A percentile compares a stretch with the other conserved stretches of the same genome.
Conservation (phyloP, 2,329 filamentous ascomycete species). For the Calonectria multiphialidica region DNA sequence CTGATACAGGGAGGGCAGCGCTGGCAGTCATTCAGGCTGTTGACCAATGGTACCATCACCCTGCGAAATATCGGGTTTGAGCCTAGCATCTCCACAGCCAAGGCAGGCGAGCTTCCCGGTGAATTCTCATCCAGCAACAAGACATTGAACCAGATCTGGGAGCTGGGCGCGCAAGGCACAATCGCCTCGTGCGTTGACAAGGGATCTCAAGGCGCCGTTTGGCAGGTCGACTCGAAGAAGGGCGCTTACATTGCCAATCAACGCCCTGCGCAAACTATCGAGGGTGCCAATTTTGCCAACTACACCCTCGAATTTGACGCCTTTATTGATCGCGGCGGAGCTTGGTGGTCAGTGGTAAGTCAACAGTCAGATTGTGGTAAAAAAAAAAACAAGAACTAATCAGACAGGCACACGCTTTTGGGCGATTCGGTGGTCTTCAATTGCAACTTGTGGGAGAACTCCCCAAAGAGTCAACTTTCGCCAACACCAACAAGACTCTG, state of each 20-base stretch:
- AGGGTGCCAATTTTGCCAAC: not conserved
- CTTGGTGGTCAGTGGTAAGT: slow-evolving; percentile 3
- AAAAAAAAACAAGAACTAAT: not conserved
- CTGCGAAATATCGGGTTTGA: slow-evolving; percentile 1
- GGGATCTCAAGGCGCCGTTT: not conserved
- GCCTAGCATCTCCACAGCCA: not conserved
- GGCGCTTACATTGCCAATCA: not conserved
- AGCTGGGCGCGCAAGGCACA: not conserved
- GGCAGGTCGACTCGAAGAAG: slow-evolving; percentile 5
- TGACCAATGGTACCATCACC: not conserved
- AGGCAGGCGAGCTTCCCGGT: not conserved
- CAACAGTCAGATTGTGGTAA: not conserved
- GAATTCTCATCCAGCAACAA: slow-evolving; percentile 1
- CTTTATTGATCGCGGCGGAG: not conserved
- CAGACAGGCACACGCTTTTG: not conserved
- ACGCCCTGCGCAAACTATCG: slow-evolving; percentile 1
- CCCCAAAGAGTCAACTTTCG: not conserved
- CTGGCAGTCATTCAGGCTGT: slow-evolving; percentile 7
- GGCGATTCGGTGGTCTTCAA: slow-evolving; percentile 5
- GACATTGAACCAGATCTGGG: slow-evolving; percentile 4
- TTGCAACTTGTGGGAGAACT: slow-evolving; percentile 12
- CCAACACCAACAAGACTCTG: slow-evolving; percentile 2
- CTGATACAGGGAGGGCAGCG: slow-evolving; percentile 9
- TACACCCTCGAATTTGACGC: not conserved
- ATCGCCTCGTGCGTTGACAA: slow-evolving; percentile 1